Conservation (phyloP, 108 stramenopile species). For the Stephanodiscus triporus region DNA sequence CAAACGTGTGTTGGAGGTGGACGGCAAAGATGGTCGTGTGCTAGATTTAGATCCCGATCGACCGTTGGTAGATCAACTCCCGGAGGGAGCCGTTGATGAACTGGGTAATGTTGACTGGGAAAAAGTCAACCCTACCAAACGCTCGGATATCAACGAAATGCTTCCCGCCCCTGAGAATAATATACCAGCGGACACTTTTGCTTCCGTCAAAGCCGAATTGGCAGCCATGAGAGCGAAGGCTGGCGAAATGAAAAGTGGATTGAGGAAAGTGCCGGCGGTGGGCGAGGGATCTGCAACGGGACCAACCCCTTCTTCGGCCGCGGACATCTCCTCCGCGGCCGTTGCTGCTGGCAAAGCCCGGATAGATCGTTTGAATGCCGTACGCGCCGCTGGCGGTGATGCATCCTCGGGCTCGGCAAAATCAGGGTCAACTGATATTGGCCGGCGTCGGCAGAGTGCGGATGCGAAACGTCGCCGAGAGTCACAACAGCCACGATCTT, state of each 20-base stretch:
- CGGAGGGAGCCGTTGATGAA: conserved; percentile 39
- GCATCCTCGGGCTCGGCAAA: conserved; percentile 5
- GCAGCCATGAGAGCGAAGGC: conserved; percentile 40
- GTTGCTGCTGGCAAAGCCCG: conserved; percentile 36
- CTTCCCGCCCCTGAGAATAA: conserved; percentile 19
- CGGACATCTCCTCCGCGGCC: conserved; percentile 34
- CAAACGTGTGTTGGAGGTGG: conserved; percentile 68
- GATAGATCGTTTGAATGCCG: conserved; percentile 33
- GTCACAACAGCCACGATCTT: conserved; percentile 12
- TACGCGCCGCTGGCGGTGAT: conserved; percentile 8
- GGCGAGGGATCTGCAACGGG: background rate
- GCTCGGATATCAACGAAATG: conserved; percentile 13
- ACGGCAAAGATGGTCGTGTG: conserved; percentile 67
- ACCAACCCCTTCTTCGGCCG: background rate
- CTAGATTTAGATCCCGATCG: conserved; percentile 67
- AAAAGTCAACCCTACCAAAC: conserved; percentile 10
- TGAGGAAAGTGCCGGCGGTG: conserved; percentile 5
- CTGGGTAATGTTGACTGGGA: conserved; percentile 47
- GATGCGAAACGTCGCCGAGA: conserved; percentile 41
- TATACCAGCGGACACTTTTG: conserved; percentile 43
- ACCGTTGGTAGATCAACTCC: conserved; percentile 42
- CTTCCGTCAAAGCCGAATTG: conserved; percentile 39
- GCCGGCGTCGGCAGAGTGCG: conserved; percentile 25
- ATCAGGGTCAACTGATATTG: background rate
- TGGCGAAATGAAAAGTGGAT: conserved; percentile 12